Evolutionary conservation across 1,284 basidiomycete species (phyloP), one percentile per base, ranked within the genome.

Genomic region (Microbotryum violaceum): DNA sequence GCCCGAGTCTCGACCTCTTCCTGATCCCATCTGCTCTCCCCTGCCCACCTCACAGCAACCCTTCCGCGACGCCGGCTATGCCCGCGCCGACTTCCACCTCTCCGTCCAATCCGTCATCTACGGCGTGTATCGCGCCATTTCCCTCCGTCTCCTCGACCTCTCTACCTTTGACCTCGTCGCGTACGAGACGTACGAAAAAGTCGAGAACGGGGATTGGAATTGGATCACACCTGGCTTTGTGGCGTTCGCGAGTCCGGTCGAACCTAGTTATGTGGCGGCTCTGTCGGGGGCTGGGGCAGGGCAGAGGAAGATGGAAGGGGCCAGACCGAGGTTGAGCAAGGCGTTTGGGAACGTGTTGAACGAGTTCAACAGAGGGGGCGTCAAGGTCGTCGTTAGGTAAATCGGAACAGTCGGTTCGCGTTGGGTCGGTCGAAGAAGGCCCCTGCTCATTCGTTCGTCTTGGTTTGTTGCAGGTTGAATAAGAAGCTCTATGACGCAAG

Each of bases 201-300:
- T 93, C 58, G 78, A 78, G 49, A 92, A 96, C 72, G 96, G 96
- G 6, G 96, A 99, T 75, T 93, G 94, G 86, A 99, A 99, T 74
- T 91, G 89, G 89, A 82, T 97, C 75, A 77, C 76, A 5, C 75
- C 77, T 1, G 72, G 74, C 42, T 76, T 77, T 51, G 69, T 98
- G 68, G 93, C 96, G 10, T 97, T 99, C 72, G 96, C 96, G 2
- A 93, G 89, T 0, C 96, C 94, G 0, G 83, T 90, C 63, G 92
- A 91, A 74, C 80, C 83, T 20, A 52, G 64, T 33, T 66, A 62
- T 46, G 49, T 50, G 49, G 54, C 57, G 8, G 16, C 62, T 23
- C 16, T 65, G 49, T 21, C 79, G 77, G 62, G 82, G 85, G 75
- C 85, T 82, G 74, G 85, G 85, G 37, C 74, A 77, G 77, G 67